These are phyloP conservation scores for Paspalum vaginatum DNA, from an alignment of 176 grass and related monocot genomes.

Conservation along the genomic window DNA sequence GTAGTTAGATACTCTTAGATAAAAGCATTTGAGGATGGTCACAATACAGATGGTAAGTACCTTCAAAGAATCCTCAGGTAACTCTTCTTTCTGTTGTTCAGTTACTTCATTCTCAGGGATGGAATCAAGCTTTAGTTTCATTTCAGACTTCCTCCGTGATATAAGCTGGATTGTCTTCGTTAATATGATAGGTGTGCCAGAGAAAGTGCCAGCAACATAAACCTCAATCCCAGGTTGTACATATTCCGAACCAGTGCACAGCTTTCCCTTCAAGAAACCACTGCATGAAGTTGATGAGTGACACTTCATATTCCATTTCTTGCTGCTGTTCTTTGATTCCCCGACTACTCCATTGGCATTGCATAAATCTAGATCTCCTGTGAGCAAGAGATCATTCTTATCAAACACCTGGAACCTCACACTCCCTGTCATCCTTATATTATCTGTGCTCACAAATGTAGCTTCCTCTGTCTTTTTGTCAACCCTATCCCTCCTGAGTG, in stretches of 20 bases:
- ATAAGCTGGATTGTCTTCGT: slow-evolving; percentile 77
- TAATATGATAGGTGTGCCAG: slow-evolving; percentile 80
- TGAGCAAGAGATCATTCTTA: slow-evolving; percentile 74
- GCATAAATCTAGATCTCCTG: slow-evolving; percentile 69
- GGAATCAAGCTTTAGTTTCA: slow-evolving; percentile 69
- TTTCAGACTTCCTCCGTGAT: slow-evolving; percentile 72
- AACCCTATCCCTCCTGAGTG: slow-evolving; percentile 80
- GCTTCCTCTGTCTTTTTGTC: slow-evolving; percentile 86
- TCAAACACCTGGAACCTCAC: slow-evolving; percentile 88
- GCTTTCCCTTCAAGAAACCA: slow-evolving; percentile 70
- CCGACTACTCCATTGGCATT: slow-evolving; percentile 56
- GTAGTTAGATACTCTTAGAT: neutral
- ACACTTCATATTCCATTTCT: slow-evolving; percentile 89
- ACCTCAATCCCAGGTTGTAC: slow-evolving; percentile 72
- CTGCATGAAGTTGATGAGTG: slow-evolving; percentile 46
- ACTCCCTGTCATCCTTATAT: slow-evolving; percentile 91
- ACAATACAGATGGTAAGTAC: slow-evolving; percentile 40
- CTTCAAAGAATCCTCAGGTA: slow-evolving; percentile 53
- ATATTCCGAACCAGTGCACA: slow-evolving; percentile 44
- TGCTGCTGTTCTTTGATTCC: slow-evolving; percentile 55
- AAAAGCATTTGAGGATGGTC: slow-evolving; percentile 21
- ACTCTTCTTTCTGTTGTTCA: slow-evolving; percentile 64
- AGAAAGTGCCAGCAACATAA: slow-evolving; percentile 85
- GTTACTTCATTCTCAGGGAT: slow-evolving; percentile 81
- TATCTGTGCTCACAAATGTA: slow-evolving; percentile 88